phyloP scores from a whole-genome alignment of 2,329 filamentous ascomycete species.

The Botrytis fabae region DNA sequence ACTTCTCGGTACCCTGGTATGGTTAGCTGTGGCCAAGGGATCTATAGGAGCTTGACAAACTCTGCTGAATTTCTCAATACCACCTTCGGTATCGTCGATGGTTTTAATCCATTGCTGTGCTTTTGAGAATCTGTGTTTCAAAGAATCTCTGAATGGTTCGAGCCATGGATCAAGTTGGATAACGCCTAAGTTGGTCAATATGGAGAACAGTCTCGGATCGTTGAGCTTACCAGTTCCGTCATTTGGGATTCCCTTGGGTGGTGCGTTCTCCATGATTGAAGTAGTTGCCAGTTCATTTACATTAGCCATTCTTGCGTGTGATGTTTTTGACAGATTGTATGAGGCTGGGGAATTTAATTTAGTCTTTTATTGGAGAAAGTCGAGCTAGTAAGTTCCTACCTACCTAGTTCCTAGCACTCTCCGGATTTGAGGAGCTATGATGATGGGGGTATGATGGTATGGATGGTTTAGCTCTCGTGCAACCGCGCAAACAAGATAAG shows the following conservation, averaged over 20 bases:
- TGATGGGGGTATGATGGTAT: constrained; percentile 19
- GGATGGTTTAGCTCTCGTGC: constrained; percentile 15
- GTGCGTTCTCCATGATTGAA: constrained; percentile 40
- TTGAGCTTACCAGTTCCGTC: constrained; percentile 68
- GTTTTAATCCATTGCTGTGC: constrained; percentile 84
- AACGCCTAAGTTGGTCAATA: constrained; percentile 61
- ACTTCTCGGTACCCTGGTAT: constrained; percentile 76
- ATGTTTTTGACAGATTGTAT: constrained; percentile 9
- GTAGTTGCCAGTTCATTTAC: constrained; percentile 37
- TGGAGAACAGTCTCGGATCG: not conserved
- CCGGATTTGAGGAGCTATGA: constrained; percentile 19
- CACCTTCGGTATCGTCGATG: constrained; percentile 81
- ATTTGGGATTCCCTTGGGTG: constrained; percentile 55
- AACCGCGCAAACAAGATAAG: constrained; percentile 18
- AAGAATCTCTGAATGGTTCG: constrained; percentile 74
- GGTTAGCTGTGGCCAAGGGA: constrained; percentile 24
- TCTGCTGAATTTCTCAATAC: constrained; percentile 86
- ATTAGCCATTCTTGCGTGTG: constrained; percentile 35
- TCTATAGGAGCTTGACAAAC: constrained; percentile 47
- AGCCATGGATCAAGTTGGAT: constrained; percentile 87
- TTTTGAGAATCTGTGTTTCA: constrained; percentile 75
- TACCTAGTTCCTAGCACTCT: not conserved
- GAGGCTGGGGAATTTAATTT: not conserved
- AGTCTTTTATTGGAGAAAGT: not conserved
- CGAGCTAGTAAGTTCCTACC: constrained; percentile 7